phyloP scores from a whole-genome alignment of 441 rosid genomes.

The Euphorbia celastroides region DNA sequence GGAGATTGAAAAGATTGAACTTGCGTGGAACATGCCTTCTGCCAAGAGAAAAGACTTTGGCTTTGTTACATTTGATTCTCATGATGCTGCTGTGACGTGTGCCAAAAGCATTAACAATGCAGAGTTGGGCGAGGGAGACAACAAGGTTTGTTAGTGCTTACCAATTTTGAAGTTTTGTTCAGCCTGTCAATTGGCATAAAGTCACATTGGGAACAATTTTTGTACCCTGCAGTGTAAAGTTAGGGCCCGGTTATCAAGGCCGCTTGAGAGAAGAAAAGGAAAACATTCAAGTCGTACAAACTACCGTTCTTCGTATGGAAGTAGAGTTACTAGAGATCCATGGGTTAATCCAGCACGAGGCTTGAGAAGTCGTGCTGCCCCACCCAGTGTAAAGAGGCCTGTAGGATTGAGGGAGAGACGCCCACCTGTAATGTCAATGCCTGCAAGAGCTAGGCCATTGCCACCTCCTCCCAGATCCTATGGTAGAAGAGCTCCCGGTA shows the following conservation, averaged over 20 bases:
- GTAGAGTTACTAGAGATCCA: constrained; percentile 59
- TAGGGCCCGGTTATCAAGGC: constrained; percentile 92
- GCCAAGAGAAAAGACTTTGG: constrained; percentile 97
- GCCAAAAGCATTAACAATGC: constrained; percentile 89
- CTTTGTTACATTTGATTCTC: constrained; percentile 89
- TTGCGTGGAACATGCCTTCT: constrained; percentile 97
- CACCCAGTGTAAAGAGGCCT: constrained; percentile 55
- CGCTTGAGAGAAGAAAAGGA: constrained; percentile 79
- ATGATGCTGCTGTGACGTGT: constrained; percentile 85
- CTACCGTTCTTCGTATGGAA: constrained; percentile 54
- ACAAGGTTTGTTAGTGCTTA: constrained; percentile 45
- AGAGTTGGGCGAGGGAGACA: constrained; percentile 79
- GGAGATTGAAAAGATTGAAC: constrained; percentile 80
- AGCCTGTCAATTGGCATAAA: not conserved
- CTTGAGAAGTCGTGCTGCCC: constrained; percentile 42
- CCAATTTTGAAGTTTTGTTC: constrained; percentile 5
- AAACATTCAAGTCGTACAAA: constrained; percentile 53
- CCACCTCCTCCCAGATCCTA: constrained; percentile 73
- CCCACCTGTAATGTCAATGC: constrained; percentile 61
- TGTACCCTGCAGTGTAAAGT: constrained; percentile 66
- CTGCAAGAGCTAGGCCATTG: constrained; percentile 55
- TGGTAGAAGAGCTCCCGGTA: constrained; percentile 86
- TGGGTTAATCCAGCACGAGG: constrained; percentile 63
- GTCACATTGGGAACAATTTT: constrained; percentile 11
- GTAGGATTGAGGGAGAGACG: constrained; percentile 60